Evolutionary conservation across 768 basidiomycete genomes (phyloP).

Genomic region (Hemileccinum rubropunctum): DNA sequence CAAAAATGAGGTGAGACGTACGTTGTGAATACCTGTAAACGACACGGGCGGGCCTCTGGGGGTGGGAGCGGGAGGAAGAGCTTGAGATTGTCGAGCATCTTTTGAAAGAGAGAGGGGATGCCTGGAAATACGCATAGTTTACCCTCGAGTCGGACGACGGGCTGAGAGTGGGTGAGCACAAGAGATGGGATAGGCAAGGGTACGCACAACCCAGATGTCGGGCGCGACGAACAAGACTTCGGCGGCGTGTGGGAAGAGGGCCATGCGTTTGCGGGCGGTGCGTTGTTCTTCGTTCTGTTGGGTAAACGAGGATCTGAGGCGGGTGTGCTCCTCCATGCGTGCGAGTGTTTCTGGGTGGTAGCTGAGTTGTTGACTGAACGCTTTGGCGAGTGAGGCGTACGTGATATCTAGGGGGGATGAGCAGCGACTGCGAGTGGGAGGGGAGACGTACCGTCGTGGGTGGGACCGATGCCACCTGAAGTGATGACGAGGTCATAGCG

Average conservation of each 20-base stretch:
- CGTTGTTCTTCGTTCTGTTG: constrained; percentile 73
- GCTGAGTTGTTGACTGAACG: constrained; percentile 68
- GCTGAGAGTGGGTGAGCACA: constrained; percentile 40
- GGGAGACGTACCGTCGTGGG: constrained; percentile 68
- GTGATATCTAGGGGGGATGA: constrained; percentile 67
- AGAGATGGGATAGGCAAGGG: background rate
- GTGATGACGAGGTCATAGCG: constrained; percentile 91
- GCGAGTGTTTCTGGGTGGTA: constrained; percentile 77
- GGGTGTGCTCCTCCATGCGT: constrained; percentile 65
- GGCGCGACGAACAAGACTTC: constrained; percentile 78
- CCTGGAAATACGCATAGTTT: constrained; percentile 93
- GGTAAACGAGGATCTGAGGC: constrained; percentile 51
- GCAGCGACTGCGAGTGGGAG: background rate
- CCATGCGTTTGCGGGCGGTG: constrained; percentile 83
- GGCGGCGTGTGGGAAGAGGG: constrained; percentile 74
- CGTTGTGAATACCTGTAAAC: constrained; percentile 85
- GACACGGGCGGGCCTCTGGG: constrained; percentile 62
- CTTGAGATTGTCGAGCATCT: constrained; percentile 70
- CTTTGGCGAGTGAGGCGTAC: constrained; percentile 81
- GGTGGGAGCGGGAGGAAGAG: constrained; percentile 82
- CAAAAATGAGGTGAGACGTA: constrained; percentile 31
- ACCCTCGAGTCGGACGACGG: constrained; percentile 80
- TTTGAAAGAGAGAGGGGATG: constrained; percentile 80
- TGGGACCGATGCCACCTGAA: constrained; percentile 88
- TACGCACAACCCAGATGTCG: constrained; percentile 83